Base-by-base conservation (phyloP, 1,139 yeast species). In the Nematodospora anomalae region DNA sequence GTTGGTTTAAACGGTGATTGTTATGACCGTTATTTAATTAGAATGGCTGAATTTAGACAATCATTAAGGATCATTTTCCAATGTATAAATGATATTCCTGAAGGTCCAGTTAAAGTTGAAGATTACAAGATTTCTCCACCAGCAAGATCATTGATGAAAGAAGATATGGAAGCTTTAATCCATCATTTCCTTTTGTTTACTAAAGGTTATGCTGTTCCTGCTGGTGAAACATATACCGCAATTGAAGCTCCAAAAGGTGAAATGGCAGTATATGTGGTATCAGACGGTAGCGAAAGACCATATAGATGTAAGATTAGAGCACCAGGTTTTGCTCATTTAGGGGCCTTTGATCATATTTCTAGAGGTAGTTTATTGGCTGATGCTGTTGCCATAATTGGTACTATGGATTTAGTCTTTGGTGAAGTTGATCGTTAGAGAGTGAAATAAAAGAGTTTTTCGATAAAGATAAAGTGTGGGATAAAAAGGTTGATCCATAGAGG, bases 211-310 rank as follows among this genome's bases (percentile, higher is more conserved):
- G 81, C 84, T 33, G 96, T 87, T 28, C 96, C 96, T 31, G 84
- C 80, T 41, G 96, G 96, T 53, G 96, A 87, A 69, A 84, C 96
- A 16, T 87, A 87, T 62, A 85, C 94, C 37, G 94, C 88, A 40
- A 87, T 87, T 50, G 96, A 87, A 68, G 96, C 96, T 25, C 96
- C 96, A 60, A 87, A 87, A 78, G 96, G 96, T 57, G 96, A 87
- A 67, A 85, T 87, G 95, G 96, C 85, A 44, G 95, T 86, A 40
- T 87, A 83, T 57, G 83, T 87, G 38, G 95, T 87, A 42, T 80
- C 90, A 48, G 96, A 87, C 62, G 96, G 96, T 39, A 68, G 84
- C 41, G 96, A 87, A 69, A 79, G 95, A 64, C 96, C 96, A 28
- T 87, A 87, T 70, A 79, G 90, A 68, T 86, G 95, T 73, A 87